Conservation (phyloP, 2,329 filamentous ascomycete genomes). For the Microcera coccophila region DNA sequence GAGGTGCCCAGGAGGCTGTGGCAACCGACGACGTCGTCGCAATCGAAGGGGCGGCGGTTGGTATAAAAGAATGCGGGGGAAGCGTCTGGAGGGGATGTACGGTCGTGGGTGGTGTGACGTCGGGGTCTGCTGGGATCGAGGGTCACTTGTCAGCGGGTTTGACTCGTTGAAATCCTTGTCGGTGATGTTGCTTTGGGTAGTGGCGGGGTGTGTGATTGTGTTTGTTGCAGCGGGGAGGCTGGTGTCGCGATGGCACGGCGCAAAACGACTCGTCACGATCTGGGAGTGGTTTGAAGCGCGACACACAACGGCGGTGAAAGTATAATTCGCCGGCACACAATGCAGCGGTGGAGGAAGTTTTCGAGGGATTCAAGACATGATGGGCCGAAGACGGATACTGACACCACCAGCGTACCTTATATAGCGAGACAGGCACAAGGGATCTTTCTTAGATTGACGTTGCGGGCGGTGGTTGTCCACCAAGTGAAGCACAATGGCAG, state of each 20-base stretch:
- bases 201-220: not conserved
- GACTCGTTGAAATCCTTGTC: not conserved
- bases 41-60: constrained; percentile 17
- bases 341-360: not conserved
- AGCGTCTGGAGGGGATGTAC: constrained; percentile 17
- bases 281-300: not conserved
- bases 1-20: constrained; percentile 15
- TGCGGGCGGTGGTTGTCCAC: not conserved
- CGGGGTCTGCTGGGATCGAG: constrained; percentile 9
- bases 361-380: not conserved
- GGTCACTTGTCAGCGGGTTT: constrained; percentile 9
- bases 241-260: too few relatives aligned
- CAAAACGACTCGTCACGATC: not conserved
- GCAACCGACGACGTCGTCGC: constrained; percentile 4
- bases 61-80: constrained; percentile 21
- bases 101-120: constrained; percentile 20
- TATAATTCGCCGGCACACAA: too few relatives aligned
- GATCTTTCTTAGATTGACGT: not conserved
- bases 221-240: not conserved
- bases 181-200: not conserved
- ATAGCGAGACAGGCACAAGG: not conserved
- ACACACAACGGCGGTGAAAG: not conserved
- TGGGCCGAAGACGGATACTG: not conserved
- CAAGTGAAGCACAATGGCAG: not conserved
- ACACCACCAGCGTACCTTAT: not conserved